phyloP scores from a whole-genome alignment of 192 early-diverging fungal species.

The Backusella sp. region DNA sequence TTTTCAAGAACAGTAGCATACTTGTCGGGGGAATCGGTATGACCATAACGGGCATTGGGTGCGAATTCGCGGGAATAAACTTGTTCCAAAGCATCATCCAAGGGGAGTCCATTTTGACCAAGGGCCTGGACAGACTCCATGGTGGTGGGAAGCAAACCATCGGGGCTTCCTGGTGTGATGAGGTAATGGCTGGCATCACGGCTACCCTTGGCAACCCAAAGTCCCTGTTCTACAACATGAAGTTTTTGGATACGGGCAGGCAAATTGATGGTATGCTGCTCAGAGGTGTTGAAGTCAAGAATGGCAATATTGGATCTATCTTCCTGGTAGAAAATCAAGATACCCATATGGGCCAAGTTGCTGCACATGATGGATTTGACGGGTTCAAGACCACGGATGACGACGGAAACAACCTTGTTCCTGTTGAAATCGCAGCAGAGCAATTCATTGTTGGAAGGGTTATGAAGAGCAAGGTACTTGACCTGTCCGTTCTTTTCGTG shows the following conservation, averaged over 20 bases:
- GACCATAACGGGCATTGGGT: not conserved
- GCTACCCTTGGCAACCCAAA: slow-evolving; percentile 51
- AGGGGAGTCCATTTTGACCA: slow-evolving; percentile 22
- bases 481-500: slow-evolving; percentile 21
- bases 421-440: slow-evolving; percentile 52
- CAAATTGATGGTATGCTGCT: slow-evolving; percentile 46
- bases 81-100: not conserved
- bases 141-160: not conserved
- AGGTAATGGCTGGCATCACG: slow-evolving; percentile 37
- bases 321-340: slow-evolving; percentile 55
- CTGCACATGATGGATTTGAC: slow-evolving; percentile 46
- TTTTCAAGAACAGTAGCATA: slow-evolving; percentile 9
- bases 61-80: slow-evolving; percentile 10
- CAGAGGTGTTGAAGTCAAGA: slow-evolving; percentile 54
- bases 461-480: slow-evolving; percentile 57
- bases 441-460: slow-evolving; percentile 57
- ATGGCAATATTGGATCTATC: slow-evolving; percentile 44
- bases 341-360: slow-evolving; percentile 33
- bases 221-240: slow-evolving; percentile 37
- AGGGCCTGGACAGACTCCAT: slow-evolving; percentile 24
- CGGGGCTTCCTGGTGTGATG: slow-evolving; percentile 23
- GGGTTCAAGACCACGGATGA: slow-evolving; percentile 41
- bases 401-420: slow-evolving; percentile 46
- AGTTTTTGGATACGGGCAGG: slow-evolving; percentile 46
- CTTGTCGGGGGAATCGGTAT: not conserved